These are phyloP conservation scores for Taxawa tesnikishii DNA, from an alignment of 2,329 filamentous ascomycete species.

Conservation along the genomic window DNA sequence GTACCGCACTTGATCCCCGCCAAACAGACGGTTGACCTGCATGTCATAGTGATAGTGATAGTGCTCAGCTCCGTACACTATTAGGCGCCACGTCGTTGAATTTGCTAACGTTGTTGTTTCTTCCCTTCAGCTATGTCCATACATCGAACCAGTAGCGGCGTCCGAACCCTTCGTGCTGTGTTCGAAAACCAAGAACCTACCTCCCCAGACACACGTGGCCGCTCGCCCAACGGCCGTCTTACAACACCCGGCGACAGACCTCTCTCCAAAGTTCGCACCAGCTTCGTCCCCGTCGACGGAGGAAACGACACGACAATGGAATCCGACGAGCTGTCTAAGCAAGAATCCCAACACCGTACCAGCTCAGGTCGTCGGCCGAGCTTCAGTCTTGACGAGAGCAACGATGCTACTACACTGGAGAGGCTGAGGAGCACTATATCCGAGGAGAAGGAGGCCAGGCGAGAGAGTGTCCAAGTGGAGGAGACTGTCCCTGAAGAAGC, in stretches of 20 bases:
- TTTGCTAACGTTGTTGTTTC: too few species aligned
- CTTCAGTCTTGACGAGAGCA: slow-evolving; percentile 27
- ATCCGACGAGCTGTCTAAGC: slow-evolving; percentile 4
- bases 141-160: slow-evolving; percentile 25
- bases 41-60: too few species aligned
- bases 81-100: too few species aligned
- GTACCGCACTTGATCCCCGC: too few species aligned
- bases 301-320: slow-evolving; percentile 6
- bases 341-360: slow-evolving; percentile 3
- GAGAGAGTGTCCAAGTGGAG: slow-evolving; percentile 20
- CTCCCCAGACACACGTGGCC: slow-evolving; percentile 30
- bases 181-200: slow-evolving; percentile 32
- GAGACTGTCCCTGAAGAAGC: slow-evolving; percentile 31
- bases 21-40: too few species aligned
- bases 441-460: slow-evolving; percentile 26
- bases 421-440: slow-evolving; percentile 27
- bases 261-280: slow-evolving; percentile 33
- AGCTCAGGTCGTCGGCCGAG: slow-evolving; percentile 22
- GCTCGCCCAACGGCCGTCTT: slow-evolving; percentile 25
- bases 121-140: slow-evolving; percentile 33
- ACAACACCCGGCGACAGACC: slow-evolving; percentile 18
- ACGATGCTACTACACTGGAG: slow-evolving; percentile 18
- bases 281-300: slow-evolving; percentile 33
- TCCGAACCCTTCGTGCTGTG: slow-evolving; percentile 36
- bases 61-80: too few species aligned